Base-by-base conservation (phyloP, 1,284 basidiomycete genomes). In the Fomes fomentarius region DNA sequence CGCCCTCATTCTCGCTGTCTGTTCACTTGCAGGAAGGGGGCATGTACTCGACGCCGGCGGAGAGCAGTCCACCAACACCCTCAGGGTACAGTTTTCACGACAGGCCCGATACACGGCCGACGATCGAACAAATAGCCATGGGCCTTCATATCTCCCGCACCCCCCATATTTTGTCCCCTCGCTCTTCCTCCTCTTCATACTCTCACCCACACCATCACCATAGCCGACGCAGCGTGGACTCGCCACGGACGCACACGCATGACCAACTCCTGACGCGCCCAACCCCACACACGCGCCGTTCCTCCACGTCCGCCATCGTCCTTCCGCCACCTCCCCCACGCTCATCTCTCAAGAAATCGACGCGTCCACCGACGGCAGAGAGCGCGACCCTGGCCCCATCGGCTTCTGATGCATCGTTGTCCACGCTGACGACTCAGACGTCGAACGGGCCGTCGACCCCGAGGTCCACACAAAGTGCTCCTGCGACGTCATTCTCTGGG, bases 101-200 rank as follows among this genome's bases (percentile, higher is more conserved):
- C 62, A 65, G 75, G 26, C 66, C 71, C 22, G 60, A 72, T 19
- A 69, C 74, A 19, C 83, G 79, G n/a, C 87, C 87, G 2, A 85
- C 84, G 48, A 76, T 87, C 40, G 82, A 85, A 62, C 86, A 89
- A 69, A 89, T 89, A 58, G 83, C 85, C 15, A 89, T 89, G 85
- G 87, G 86, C 22, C 76, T 89, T 19, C 87, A 89, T 67, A 72
- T 87, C 26, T 89, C 87, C 11, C 82, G 84, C 39, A 89, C 87
- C 1, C 86, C 87, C 5, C 85, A 89, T 66, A 69, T 89, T 25
- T 78, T 82, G 47, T 74, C 78, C 21, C 59, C 64, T 15, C 62
- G 57, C 45, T 52, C 60, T 9, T 50, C 66, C 22, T 64, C 63
- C 57, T 60, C 38, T 38, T 54, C 52, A 21, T 44, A 46, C 53